Evolutionary conservation across 345 rosid species (phyloP).

Genomic region (Sonneratia alba): DNA sequence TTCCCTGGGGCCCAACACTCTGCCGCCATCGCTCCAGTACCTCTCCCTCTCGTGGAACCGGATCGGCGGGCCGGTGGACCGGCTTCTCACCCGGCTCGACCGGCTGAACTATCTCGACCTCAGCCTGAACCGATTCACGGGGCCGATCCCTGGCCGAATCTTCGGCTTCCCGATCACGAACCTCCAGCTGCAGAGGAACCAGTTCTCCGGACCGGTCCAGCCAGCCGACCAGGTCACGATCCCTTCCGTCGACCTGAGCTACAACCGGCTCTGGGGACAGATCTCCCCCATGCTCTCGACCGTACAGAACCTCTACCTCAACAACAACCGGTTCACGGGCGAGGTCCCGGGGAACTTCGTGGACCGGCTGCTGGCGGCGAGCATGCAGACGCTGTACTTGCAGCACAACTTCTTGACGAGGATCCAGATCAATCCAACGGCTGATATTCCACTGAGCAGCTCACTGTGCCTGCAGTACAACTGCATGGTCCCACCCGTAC

Average conservation of each 20-base stretch:
- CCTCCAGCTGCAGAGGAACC: constrained; percentile 73
- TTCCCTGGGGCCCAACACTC: constrained; percentile 28
- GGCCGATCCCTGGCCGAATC: constrained; percentile 50
- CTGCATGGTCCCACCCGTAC: constrained; percentile 85
- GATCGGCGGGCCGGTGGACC: constrained; percentile 60
- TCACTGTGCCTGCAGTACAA: constrained; percentile 86
- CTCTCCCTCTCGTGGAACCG: constrained; percentile 75
- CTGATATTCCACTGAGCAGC: constrained; percentile 63
- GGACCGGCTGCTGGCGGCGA: constrained; percentile 15
- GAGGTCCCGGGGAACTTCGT: constrained; percentile 68
- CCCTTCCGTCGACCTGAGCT: constrained; percentile 66
- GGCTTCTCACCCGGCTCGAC: constrained; percentile 40
- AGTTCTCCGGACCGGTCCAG: constrained; percentile 48
- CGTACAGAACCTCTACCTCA: constrained; percentile 76
- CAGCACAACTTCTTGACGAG: constrained; percentile 73
- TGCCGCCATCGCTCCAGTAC: constrained; percentile 69
- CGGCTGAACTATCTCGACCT: constrained; percentile 66
- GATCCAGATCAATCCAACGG: constrained; percentile 72
- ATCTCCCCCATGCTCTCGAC: constrained; percentile 72
- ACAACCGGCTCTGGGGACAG: constrained; percentile 60
- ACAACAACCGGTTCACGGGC: constrained; percentile 83
- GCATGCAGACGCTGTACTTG: no score
- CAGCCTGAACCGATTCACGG: constrained; percentile 68
- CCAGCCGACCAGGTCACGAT: constrained; percentile 55
- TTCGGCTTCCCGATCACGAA: constrained; percentile 50